Evolutionary conservation across 164 flowering plant genomes (phyloP).

Genomic region (Chimonanthus salicifolius): DNA sequence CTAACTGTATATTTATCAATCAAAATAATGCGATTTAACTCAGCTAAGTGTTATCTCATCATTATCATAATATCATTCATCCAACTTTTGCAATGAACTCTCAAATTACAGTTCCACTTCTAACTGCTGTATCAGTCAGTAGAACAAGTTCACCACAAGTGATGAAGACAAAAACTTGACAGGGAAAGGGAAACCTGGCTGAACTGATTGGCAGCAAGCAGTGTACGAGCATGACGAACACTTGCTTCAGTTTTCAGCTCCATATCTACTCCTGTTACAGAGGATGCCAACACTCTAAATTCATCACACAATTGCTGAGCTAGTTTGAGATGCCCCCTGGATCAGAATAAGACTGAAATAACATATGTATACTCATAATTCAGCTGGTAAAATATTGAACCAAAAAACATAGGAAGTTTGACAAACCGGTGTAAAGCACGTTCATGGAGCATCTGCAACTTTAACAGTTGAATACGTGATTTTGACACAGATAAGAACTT

Average conservation of each 20-base stretch:
- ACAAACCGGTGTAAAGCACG: slow-evolving; percentile 68
- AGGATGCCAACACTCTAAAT: slow-evolving; percentile 80
- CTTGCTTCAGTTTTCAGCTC: slow-evolving; percentile 82
- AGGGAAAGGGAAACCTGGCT: slow-evolving; percentile 48
- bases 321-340: slow-evolving; percentile 73
- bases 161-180: neutral
- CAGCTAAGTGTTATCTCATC: too few species aligned
- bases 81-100: neutral
- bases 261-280: slow-evolving; percentile 86
- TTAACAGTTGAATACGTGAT: slow-evolving; percentile 60
- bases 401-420: neutral
- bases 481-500: slow-evolving; percentile 61
- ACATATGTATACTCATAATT: neutral
- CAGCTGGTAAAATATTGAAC: neutral
- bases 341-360: neutral
- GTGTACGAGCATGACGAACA: slow-evolving; percentile 85
- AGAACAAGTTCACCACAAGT: neutral
- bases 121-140: neutral
- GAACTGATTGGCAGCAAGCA: slow-evolving; percentile 89
- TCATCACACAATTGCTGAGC: slow-evolving; percentile 87
- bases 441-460: slow-evolving; percentile 88
- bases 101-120: neutral
- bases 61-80: too few species aligned
- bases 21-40: too few species aligned
- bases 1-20: too few species aligned